Evolutionary conservation across 2,329 filamentous ascomycete species (phyloP), one percentile per base, ranked within the genome.

Genomic region (Cordyceps farinosa): DNA sequence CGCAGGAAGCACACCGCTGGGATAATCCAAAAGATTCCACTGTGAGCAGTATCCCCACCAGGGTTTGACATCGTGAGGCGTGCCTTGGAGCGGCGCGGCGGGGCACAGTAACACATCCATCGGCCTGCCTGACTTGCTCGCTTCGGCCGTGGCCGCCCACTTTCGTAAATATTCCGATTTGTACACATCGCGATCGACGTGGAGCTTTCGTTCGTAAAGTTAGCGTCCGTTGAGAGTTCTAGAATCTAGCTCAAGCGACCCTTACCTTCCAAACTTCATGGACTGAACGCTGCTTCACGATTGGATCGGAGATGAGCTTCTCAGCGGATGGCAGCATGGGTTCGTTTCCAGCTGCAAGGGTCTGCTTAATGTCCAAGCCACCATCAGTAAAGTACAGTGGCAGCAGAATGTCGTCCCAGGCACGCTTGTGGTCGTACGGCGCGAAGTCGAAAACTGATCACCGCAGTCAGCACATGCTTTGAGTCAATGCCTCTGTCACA

Each of bases 1-100:
- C 1, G 60, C 64, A 29, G 66, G 65, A 17, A 69, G 34, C 38
- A 67, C 66, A 30, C 61, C 67, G 67, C 56, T 80, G 1, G 87
- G 84, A 71, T 88, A 88, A 70, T 90, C 86, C 5, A 90, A 78
- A 57, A 89, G 66, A 69, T 90, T 90, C 84, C 86, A 90, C 65
- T 85, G 81, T 1, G 80, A 76, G 0, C 84, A 88, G 66, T 90
- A 90, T 1, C 80, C 80, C 85, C 86, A 89, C 75, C 67, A 87
- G 72, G 52, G 52, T 32, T 55, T 45, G 9, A 56, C 52, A 27
- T 58, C 70, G 68, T 82, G 67, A 68, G 84, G 22, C 69, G 70
- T 10, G 74, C 66, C 76, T 67, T 80, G 70, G 84, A 81, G 0
- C 3, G 84, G 81, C 1, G 79, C 78, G 2, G 76, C 80, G 2